Conservation (phyloP, 1,284 basidiomycete genomes). For the Coriolopsis trogii region DNA sequence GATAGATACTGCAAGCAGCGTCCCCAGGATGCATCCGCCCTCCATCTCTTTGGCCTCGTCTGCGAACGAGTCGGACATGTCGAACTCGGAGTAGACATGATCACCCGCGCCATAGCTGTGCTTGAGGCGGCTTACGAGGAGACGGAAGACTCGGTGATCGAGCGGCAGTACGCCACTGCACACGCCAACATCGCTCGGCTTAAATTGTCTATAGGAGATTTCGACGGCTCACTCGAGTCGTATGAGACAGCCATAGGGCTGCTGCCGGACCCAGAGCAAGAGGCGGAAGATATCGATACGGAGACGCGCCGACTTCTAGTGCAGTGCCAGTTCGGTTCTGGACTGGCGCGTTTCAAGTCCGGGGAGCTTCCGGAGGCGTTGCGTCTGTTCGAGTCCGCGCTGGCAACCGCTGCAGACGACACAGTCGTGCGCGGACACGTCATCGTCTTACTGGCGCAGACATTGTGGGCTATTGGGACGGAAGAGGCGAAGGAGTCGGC, state of each 20-base stretch:
- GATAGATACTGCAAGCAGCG: slow-evolving; percentile 74
- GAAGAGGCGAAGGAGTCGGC: slow-evolving; percentile 78
- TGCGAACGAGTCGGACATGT: slow-evolving; percentile 83
- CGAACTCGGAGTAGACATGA: slow-evolving; percentile 60
- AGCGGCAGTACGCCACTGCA: slow-evolving; percentile 81
- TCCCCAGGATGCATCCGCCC: slow-evolving; percentile 72
- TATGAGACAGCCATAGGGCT: slow-evolving; percentile 79
- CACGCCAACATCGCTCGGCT: slow-evolving; percentile 85
- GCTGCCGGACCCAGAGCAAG: slow-evolving; percentile 50
- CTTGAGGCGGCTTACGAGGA: slow-evolving; percentile 91
- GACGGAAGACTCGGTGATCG: slow-evolving; percentile 77
- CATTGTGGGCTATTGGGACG: slow-evolving; percentile 80
- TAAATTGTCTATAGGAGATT: slow-evolving; percentile 61
- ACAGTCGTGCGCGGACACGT: slow-evolving; percentile 62
- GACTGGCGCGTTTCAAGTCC: slow-evolving; percentile 70
- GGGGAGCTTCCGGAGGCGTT: slow-evolving; percentile 69
- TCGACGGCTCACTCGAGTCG: slow-evolving; percentile 64
- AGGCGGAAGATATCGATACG: slow-evolving; percentile 32
- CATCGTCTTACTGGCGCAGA: slow-evolving; percentile 77
- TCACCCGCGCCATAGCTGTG: slow-evolving; percentile 69
- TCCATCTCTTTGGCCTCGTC: slow-evolving; percentile 87
- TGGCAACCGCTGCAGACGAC: slow-evolving; percentile 57
- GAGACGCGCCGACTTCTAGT: slow-evolving; percentile 53
- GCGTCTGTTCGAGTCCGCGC: slow-evolving; percentile 65
- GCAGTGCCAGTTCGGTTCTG: slow-evolving; percentile 74